Percentiles rank a stretch among this genome's conserved stretches.
Conservation (phyloP, 2,329 filamentous ascomycete genomes). For the Lojkania enalia region DNA sequence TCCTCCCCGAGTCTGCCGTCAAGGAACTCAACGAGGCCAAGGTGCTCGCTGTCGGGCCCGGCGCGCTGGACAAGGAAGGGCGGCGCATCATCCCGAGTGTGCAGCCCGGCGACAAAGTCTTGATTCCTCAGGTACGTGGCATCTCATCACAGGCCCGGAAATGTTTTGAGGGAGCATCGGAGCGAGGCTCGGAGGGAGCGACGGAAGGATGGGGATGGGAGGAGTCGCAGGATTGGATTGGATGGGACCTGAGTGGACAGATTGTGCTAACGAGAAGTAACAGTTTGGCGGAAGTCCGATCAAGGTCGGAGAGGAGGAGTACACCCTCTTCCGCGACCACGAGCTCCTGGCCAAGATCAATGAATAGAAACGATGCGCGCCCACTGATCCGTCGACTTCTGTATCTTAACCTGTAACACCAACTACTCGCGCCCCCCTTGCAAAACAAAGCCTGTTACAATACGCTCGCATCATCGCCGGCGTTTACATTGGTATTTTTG, state of each 20-base stretch:
- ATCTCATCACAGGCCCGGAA: neutral
- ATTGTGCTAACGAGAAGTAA: constrained; percentile 50
- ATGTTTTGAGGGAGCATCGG: neutral
- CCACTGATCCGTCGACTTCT: constrained; percentile 8
- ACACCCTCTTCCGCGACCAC: constrained; percentile 92
- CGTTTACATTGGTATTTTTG: constrained; percentile 32
- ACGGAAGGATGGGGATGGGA: neutral
- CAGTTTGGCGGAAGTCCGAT: constrained; percentile 92
- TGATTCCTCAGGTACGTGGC: constrained; percentile 86
- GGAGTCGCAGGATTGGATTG: too few relatives aligned
- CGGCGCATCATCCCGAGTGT: constrained; percentile 87
- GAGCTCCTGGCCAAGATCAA: constrained; percentile 99
- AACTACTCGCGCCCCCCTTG: constrained; percentile 16
- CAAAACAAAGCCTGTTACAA: constrained; percentile 17
- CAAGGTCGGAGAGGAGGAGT: constrained; percentile 98
- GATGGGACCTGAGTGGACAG: constrained; percentile 2
- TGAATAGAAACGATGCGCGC: constrained; percentile 65
- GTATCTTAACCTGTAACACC: constrained; percentile 37
- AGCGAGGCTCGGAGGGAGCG: neutral
- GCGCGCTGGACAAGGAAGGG: constrained; percentile 83
- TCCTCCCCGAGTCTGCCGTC: constrained; percentile 93
- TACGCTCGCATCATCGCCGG: constrained; percentile 35
- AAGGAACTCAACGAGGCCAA: constrained; percentile 99
- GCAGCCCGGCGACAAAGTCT: constrained; percentile 79
- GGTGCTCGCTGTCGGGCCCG: constrained; percentile 93